These are phyloP conservation scores for Chaetothyriales sp. DNA, from an alignment of 2,329 filamentous ascomycete genomes.

Conservation along the genomic window DNA sequence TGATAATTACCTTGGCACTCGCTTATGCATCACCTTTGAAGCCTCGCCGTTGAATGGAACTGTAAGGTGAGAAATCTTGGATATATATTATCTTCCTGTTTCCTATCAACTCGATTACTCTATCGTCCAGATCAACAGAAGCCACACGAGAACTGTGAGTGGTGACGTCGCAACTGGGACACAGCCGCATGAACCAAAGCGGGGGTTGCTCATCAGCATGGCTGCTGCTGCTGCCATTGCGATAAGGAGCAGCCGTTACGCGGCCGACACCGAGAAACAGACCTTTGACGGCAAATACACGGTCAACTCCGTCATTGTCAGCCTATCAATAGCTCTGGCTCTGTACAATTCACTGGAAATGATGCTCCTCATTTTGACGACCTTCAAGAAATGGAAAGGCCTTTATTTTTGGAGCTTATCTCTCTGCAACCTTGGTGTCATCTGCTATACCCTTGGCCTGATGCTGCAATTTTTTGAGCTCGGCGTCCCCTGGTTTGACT, in stretches of 20 bases:
- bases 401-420: slow-evolving; percentile 38
- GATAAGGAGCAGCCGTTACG: not conserved
- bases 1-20: too few species aligned
- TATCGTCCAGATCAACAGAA: too few species aligned
- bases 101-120: too few species aligned
- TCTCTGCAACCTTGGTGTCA: slow-evolving; percentile 29
- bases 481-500: slow-evolving; percentile 21
- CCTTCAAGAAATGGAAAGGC: slow-evolving; percentile 32
- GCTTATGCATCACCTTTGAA: too few species aligned
- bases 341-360: slow-evolving; percentile 39
- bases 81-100: too few species aligned
- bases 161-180: not conserved
- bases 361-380: slow-evolving; percentile 33
- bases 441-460: slow-evolving; percentile 33
- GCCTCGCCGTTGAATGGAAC: too few species aligned
- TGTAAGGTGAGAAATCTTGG: too few species aligned
- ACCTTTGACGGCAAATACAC: slow-evolving; percentile 4
- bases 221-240: not conserved
- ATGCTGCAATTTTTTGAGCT: slow-evolving; percentile 32
- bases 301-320: slow-evolving; percentile 24
- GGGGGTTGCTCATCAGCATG: not conserved
- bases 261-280: not conserved
- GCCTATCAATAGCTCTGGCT: slow-evolving; percentile 32
- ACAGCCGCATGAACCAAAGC: not conserved
- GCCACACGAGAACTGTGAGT: too few species aligned